phyloP scores from a whole-genome alignment of 768 basidiomycete genomes.

The Pisolithus marmoratus region DNA sequence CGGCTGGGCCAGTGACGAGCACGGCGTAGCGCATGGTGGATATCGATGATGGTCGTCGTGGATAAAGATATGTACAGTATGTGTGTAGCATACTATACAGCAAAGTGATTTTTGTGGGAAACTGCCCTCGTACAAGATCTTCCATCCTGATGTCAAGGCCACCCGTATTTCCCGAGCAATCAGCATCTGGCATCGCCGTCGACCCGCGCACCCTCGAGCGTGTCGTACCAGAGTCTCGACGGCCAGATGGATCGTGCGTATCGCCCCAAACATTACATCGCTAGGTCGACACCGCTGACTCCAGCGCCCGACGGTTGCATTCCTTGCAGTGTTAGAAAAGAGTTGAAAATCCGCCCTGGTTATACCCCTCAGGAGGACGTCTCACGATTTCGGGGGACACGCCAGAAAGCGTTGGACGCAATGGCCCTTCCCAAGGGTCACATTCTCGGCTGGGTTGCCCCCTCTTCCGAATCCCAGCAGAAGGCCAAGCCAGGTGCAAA shows the following conservation, averaged over 20 bases:
- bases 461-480: constrained; percentile 37
- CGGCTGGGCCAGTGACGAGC: constrained; percentile 91
- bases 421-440: constrained; percentile 68
- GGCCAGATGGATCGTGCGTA: constrained; percentile 78
- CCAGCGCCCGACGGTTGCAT: neutral
- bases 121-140: neutral
- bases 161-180: constrained; percentile 63
- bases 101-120: constrained; percentile 10
- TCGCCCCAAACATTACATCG: constrained; percentile 1
- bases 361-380: constrained; percentile 95
- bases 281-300: constrained; percentile 7
- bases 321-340: constrained; percentile 67
- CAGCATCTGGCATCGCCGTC: constrained; percentile 73
- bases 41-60: constrained; percentile 1
- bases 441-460: constrained; percentile 75
- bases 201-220: constrained; percentile 85
- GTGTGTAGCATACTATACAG: no score
- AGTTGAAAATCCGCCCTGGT: constrained; percentile 85
- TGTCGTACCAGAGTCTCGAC: constrained; percentile 78
- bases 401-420: constrained; percentile 67
- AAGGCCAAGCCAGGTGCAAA: constrained; percentile 25
- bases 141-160: constrained; percentile 59
- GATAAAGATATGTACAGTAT: constrained; percentile 17
- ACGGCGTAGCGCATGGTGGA: constrained; percentile 78
- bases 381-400: constrained; percentile 73